Evolutionary conservation across 1,284 basidiomycete genomes (phyloP).

Genomic region (Ganoderma meredithae): DNA sequence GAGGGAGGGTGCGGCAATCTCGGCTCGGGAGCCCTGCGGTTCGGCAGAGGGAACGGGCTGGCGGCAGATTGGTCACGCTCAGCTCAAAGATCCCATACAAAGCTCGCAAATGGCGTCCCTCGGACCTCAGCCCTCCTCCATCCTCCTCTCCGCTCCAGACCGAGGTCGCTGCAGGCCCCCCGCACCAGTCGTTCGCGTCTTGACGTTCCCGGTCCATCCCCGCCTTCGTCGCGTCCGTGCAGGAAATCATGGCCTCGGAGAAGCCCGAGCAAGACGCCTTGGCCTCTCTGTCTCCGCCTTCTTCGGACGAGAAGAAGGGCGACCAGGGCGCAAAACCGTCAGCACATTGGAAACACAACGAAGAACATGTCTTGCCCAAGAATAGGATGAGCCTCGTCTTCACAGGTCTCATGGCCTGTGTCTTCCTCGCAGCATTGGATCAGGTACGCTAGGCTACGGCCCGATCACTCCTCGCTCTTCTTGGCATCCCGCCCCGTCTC

Average conservation of each 20-base stretch:
- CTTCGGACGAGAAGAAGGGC: conserved; percentile 24
- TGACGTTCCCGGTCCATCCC: conserved; percentile 11
- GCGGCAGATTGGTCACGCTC: conserved; percentile 23
- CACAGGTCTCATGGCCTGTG: conserved; percentile 48
- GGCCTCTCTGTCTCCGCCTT: conserved; percentile 8
- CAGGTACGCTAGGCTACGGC: conserved; percentile 40
- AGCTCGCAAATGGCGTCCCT: conserved; percentile 4
- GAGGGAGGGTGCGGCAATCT: conserved; percentile 17
- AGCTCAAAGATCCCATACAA: conserved; percentile 13
- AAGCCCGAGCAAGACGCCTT: conserved; percentile 12
- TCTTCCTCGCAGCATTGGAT: conserved; percentile 52
- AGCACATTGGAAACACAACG: conserved; percentile 45
- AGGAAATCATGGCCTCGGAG: conserved; percentile 24
- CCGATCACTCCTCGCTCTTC: background rate
- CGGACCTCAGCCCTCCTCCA: conserved; percentile 13
- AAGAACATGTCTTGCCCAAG: conserved; percentile 50
- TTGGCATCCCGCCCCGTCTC: background rate
- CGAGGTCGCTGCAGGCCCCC: conserved; percentile 7
- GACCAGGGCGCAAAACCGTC: conserved; percentile 33
- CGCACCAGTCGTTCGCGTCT: conserved; percentile 18
- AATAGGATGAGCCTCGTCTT: conserved; percentile 52
- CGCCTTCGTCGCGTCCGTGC: background rate
- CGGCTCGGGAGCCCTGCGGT: conserved; percentile 11
- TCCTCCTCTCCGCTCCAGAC: conserved; percentile 13
- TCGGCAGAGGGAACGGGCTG: conserved; percentile 7